Percentiles rank a stretch among this genome's conserved stretches.
Conservation (phyloP, 257 asterid genomes). For the Solanum tarapatanum region DNA sequence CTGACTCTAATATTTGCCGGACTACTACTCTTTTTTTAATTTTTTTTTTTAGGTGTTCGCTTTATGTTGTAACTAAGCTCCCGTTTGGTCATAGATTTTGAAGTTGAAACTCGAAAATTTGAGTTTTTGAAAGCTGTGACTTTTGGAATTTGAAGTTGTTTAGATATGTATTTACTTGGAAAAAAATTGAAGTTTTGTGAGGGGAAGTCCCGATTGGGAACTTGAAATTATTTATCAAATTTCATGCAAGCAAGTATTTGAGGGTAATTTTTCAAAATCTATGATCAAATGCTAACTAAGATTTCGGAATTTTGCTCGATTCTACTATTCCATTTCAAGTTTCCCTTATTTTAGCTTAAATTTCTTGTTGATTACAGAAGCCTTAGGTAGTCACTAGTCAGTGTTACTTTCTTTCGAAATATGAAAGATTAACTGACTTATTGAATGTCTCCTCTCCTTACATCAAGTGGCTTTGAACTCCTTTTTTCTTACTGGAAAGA, state of each 20-base stretch:
- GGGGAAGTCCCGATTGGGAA: neutral
- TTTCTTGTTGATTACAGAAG: neutral
- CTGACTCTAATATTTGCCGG: neutral
- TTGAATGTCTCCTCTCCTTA: neutral
- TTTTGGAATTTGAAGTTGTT: neutral
- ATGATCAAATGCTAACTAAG: neutral
- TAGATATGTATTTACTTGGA: neutral
- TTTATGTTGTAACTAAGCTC: neutral
- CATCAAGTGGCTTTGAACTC: neutral
- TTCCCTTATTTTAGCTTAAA: neutral
- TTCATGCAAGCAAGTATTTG: neutral
- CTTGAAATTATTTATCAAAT: neutral
- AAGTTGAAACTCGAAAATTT: neutral
- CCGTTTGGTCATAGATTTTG: neutral
- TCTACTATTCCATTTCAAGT: neutral
- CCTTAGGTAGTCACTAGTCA: neutral
- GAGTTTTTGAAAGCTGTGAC: neutral
- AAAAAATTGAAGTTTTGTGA: neutral
- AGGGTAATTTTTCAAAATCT: neutral
- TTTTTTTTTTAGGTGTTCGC: too few relatives aligned
- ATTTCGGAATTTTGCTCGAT: neutral
- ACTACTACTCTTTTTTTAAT: neutral
- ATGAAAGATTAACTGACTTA: neutral
- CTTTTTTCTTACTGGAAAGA: neutral
- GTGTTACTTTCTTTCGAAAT: neutral